Conservation (phyloP, 768 basidiomycete species). For the Suillus clintonianus region DNA sequence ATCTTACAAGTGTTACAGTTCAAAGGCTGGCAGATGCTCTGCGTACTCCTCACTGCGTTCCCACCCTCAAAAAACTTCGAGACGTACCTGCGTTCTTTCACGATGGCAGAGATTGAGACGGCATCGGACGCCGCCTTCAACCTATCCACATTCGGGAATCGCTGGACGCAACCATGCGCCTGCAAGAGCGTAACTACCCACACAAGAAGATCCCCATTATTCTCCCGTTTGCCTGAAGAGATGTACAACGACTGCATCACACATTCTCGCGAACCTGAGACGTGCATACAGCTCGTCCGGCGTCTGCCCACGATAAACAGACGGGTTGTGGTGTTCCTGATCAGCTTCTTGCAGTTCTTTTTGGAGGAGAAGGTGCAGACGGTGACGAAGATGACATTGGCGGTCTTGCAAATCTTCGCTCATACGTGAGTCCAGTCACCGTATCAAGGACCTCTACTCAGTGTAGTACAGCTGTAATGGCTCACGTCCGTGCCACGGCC, state of each 20-base stretch:
- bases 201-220: constrained; percentile 87
- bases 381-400: constrained; percentile 87
- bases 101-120: constrained; percentile 84
- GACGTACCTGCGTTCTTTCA: constrained; percentile 77
- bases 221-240: constrained; percentile 90
- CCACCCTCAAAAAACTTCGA: constrained; percentile 94
- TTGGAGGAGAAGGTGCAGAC: constrained; percentile 72
- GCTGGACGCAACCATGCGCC: constrained; percentile 76
- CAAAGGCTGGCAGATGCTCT: constrained; percentile 92
- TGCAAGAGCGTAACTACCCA: constrained; percentile 87
- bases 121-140: constrained; percentile 96
- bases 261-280: constrained; percentile 62
- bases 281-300: constrained; percentile 73
- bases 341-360: constrained; percentile 92
- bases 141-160: constrained; percentile 94
- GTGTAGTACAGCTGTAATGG: constrained; percentile 75
- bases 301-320: constrained; percentile 84
- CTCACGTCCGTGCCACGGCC: constrained; percentile 86
- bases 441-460: not conserved
- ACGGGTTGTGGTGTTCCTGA: constrained; percentile 81
- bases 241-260: constrained; percentile 90
- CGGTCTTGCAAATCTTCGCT: too few species aligned
- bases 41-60: constrained; percentile 88
- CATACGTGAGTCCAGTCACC: constrained; percentile 56
- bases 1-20: constrained; percentile 50